These are phyloP conservation scores for Lophiostoma macrostomum DNA, from an alignment of 495 filamentous ascomycete species.

Conservation along the genomic window DNA sequence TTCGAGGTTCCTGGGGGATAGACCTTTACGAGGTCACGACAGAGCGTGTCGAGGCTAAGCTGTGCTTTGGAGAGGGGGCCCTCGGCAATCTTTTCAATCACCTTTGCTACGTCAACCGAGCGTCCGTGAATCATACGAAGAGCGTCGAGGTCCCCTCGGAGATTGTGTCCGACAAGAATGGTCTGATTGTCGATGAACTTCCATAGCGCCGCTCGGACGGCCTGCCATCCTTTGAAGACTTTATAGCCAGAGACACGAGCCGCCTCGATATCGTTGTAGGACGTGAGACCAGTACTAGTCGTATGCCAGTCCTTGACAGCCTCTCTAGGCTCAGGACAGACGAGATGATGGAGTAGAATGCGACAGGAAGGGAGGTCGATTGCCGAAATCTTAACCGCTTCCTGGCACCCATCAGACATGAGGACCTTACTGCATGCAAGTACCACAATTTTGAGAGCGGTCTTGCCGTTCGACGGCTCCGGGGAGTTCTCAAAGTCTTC, in stretches of 20 bases:
- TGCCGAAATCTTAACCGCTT: slow-evolving; percentile 33
- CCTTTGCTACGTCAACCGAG: slow-evolving; percentile 42
- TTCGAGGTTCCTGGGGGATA: background rate
- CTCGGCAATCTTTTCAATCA: slow-evolving; percentile 17
- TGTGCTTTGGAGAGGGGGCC: slow-evolving; percentile 23
- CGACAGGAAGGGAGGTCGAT: slow-evolving; percentile 52
- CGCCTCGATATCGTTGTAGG: slow-evolving; percentile 36
- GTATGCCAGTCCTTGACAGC: slow-evolving; percentile 43
- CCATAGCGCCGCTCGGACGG: slow-evolving; percentile 44
- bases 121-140: slow-evolving; percentile 45
- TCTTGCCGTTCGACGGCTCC: background rate
- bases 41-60: slow-evolving; percentile 22
- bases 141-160: slow-evolving; percentile 46
- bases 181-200: slow-evolving; percentile 45
- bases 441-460: slow-evolving; percentile 1
- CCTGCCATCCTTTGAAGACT: slow-evolving; percentile 43
- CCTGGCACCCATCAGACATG: slow-evolving; percentile 5
- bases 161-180: slow-evolving; percentile 47
- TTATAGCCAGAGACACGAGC: slow-evolving; percentile 16
- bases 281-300: slow-evolving; percentile 42
- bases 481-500: slow-evolving; percentile 22
- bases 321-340: slow-evolving; percentile 36
- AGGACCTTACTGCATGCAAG: slow-evolving; percentile 22
- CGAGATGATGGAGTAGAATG: slow-evolving; percentile 45
- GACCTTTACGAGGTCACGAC: slow-evolving; percentile 5